Evolutionary conservation across 768 basidiomycete genomes (phyloP).

Genomic region (Rhodotorula paludigena): DNA sequence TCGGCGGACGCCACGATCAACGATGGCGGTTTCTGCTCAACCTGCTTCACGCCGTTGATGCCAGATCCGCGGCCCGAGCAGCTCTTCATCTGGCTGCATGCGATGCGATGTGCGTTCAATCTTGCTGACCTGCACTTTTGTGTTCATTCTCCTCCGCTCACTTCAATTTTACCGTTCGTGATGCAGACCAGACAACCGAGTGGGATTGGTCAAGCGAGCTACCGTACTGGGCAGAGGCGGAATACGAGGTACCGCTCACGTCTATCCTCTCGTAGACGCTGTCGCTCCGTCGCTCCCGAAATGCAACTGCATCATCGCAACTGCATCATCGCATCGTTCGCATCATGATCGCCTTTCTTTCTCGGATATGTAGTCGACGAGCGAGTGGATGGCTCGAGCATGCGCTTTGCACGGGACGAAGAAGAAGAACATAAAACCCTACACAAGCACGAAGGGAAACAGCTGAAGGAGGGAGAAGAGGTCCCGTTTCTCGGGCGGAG

Average conservation of each 20-base stretch:
- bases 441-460: too few species aligned
- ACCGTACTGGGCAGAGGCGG: constrained; percentile 73
- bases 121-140: constrained; percentile 75
- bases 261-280: constrained; percentile 11
- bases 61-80: constrained; percentile 89
- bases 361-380: too few species aligned
- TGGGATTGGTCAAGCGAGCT: constrained; percentile 79
- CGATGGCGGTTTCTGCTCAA: constrained; percentile 61
- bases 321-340: too few species aligned
- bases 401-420: too few species aligned
- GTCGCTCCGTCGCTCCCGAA: too few species aligned
- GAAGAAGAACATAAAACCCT: too few species aligned
- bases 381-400: too few species aligned
- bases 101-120: constrained; percentile 56
- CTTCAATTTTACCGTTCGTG: not conserved
- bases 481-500: too few species aligned
- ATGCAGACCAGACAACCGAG: constrained; percentile 61
- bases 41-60: constrained; percentile 86
- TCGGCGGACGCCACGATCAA: not conserved
- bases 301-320: too few species aligned
- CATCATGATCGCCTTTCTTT: too few species aligned
- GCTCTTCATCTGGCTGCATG: constrained; percentile 93
- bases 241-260: constrained; percentile 42
- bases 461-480: too few species aligned
- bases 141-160: constrained; percentile 45